A percentile compares a stretch with the other conserved stretches of the same genome.
Evolutionary conservation across 2,329 filamentous ascomycete genomes (phyloP).

Genomic region (Pestalotiopsis sp.): DNA sequence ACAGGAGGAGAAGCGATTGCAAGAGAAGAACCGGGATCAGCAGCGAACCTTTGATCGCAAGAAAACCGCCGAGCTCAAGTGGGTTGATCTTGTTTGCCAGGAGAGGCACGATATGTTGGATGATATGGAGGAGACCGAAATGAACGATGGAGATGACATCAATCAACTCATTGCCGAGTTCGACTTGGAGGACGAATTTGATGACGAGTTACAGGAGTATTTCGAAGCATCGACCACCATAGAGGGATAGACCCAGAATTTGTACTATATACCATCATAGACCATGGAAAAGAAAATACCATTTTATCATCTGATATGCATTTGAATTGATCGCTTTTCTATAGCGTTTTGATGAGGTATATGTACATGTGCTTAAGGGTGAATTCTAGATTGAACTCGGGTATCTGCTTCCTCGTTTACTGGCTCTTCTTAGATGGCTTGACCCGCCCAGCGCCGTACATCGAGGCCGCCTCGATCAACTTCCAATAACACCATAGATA

Average conservation of each 20-base stretch:
- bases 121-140: constrained; percentile 44
- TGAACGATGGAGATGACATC: constrained; percentile 37
- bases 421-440: constrained; percentile 3
- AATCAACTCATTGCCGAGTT: constrained; percentile 27
- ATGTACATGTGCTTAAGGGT: background rate
- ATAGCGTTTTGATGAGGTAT: background rate
- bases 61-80: constrained; percentile 47
- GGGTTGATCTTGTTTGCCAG: constrained; percentile 46
- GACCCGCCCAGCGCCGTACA: constrained; percentile 34
- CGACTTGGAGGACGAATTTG: constrained; percentile 3
- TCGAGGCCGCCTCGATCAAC: constrained; percentile 61
- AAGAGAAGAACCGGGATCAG: constrained; percentile 27
- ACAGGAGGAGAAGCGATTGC: constrained; percentile 35
- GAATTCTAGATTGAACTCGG: background rate
- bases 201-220: background rate
- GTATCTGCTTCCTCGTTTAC: background rate
- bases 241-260: background rate
- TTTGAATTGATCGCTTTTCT: background rate
- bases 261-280: background rate
- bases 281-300: background rate
- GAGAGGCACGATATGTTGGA: constrained; percentile 47
- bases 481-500: constrained; percentile 90
- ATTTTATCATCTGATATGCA: too few relatives aligned
- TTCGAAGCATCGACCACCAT: background rate
- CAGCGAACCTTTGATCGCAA: constrained; percentile 34